Base-by-base conservation (phyloP, 306 rosid species). In the Vicia faba region DNA sequence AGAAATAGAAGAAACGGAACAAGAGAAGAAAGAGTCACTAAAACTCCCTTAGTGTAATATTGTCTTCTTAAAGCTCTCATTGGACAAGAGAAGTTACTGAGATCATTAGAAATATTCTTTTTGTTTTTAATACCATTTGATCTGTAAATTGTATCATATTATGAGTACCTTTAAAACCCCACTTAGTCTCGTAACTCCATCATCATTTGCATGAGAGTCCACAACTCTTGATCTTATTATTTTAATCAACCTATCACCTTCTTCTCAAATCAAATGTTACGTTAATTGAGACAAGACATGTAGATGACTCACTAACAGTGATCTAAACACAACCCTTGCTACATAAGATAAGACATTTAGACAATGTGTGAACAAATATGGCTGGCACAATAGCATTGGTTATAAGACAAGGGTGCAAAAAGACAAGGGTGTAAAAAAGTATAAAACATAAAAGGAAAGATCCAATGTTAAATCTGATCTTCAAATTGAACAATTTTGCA, bases 151-250 rank as follows among this genome's bases (percentile, higher is more conserved):
- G 51, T 45, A 14, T 45, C 51, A 45, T 45, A n/a, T 1, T 10
- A n/a, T 26, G 20, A 2, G 12, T 31, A 50, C 43, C 13, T 23
- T 51, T 31, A 60, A 15, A 29, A 60, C 16, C 66, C 38, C 66
- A 60, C 74, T 66, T 67, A 77, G 75, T 72, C 84, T 75, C 63
- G 76, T 74, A 51, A 64, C 79, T 55, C 78, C 79, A 8, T 49
- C 83, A 53, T 50, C 83, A 64, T 79, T 82, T 64, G 71, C 31
- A 64, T 78, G 76, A 75, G 72, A 71, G 40, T 84, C 91, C 60
- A 88, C 79, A 12, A 88, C 88, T 83, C 99, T 90, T 45, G 97
- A 86, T 81, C 82, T 83, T 69, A 90, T 84, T 64, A 88, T 86
- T 69, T 80, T 82, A 29, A 84, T 70, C 78, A 95, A 78, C 57